Base-by-base conservation (phyloP, 176 grass and related monocot species). In the Tillandsia leiboldiana region DNA sequence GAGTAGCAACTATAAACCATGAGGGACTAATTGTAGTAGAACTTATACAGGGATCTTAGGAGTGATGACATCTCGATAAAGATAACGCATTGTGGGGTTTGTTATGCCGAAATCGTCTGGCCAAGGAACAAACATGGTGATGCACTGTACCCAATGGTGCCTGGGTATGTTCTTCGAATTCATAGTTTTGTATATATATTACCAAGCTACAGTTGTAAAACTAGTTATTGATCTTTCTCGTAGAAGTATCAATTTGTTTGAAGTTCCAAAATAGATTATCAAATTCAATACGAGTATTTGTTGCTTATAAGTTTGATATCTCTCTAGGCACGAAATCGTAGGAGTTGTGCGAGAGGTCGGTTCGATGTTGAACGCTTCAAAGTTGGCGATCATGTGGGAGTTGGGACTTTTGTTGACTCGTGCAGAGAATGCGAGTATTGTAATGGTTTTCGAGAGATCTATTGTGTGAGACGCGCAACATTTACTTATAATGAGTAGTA, bases 81-180 rank as follows among this genome's bases (percentile, higher is more conserved):
- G 53, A 96, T 96, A 73, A 85, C 70, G 12, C 73, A 90, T 28
- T 87, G 91, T 61, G 91, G 91, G 68, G 79, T 96, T 65, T 96
- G 91, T 69, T 83, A 72, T 79, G 91, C 84, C 68, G 91, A 96
- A 73, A 66, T 95, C 47, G 0, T 12, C 11, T 90, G 87, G 84
- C 74, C 91, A 22, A 72, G 72, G 50, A 87, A 96, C 69, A 12
- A 5, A 64, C 62, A 10, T 69, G 13, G 76, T 69, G 74, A 92
- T 64, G 70, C 90, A 8, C 72, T 61, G 12, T 88, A 88, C 67
- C 90, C 90, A 17, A 7, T 92, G 59, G 90, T 92, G 51, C 85
- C 90, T 51, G 86, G 90, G 90, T 92, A 80, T 75, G 73, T 48
- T 51, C 73, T 12, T 56, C 10, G 51, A 22, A 42, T 52, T 26